A percentile compares a stretch with the other conserved stretches of the same genome.
Evolutionary conservation across 2,329 filamentous ascomycete species (phyloP).

Genomic region (Lachnellula hyalina): DNA sequence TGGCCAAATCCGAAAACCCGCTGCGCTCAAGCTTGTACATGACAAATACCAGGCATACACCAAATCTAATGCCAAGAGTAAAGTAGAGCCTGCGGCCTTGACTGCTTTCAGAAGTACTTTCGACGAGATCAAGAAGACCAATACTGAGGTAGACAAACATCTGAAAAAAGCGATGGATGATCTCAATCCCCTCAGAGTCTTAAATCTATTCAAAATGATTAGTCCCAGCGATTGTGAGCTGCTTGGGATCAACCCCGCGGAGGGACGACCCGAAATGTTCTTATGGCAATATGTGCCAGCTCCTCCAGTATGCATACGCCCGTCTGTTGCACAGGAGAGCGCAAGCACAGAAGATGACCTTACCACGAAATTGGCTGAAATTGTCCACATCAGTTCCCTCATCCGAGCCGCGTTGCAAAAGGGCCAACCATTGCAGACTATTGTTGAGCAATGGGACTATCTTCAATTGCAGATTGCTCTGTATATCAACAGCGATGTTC

Average conservation of each 20-base stretch:
- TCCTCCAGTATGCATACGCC: constrained; percentile 88
- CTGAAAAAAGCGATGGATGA: constrained; percentile 91
- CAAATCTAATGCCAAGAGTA: constrained; percentile 80
- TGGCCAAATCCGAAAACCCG: constrained; percentile 85
- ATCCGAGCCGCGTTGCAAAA: constrained; percentile 78
- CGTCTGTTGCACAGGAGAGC: constrained; percentile 87
- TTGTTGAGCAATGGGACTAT: constrained; percentile 99
- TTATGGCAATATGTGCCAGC: constrained; percentile 96
- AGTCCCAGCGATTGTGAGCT: constrained; percentile 83
- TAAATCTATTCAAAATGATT: constrained; percentile 90
- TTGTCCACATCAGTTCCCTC: constrained; percentile 84
- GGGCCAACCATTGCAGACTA: constrained; percentile 77
- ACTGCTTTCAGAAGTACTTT: constrained; percentile 83
- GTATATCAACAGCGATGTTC: constrained; percentile 96
- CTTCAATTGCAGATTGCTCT: constrained; percentile 92
- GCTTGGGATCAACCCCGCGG: constrained; percentile 77
- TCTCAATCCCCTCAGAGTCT: constrained; percentile 78
- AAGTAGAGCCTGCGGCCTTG: constrained; percentile 77
- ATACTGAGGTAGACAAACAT: constrained; percentile 84
- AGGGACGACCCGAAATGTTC: constrained; percentile 92
- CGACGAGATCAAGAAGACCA: constrained; percentile 67
- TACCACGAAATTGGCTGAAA: constrained; percentile 94
- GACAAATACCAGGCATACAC: constrained; percentile 89
- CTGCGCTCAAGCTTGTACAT: constrained; percentile 89
- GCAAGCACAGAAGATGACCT: constrained; percentile 95